Base-by-base conservation (phyloP, 2,329 filamentous ascomycete species). In the Didymella arachidicola region DNA sequence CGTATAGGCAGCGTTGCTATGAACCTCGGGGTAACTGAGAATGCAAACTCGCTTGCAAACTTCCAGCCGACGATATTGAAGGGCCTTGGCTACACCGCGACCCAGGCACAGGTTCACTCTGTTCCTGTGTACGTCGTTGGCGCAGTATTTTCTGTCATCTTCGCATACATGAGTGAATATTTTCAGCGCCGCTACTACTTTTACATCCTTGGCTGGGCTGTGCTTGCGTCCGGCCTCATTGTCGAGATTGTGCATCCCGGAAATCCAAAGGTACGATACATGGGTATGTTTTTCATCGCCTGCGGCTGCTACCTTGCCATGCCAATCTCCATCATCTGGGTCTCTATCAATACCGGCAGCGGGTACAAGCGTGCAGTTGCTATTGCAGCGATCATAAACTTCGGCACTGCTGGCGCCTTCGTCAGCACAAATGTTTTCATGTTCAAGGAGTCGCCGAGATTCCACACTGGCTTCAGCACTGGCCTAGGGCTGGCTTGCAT, bases 331-430 rank as follows among this genome's bases (percentile, higher is more conserved):
- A 69, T 87, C 32, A 81, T 81, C 8, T 87, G 84, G 85, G 82
- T 81, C 0, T 77, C 86, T 25, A 86, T 87, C 65, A 87, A 80
- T 76, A 69, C 62, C 64, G 66, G 64, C 1, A 68, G 63, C 25
- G 71, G 70, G 3, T 77, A 70, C 30, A 69, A 72, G 42, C 67
- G 66, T 7, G 59, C 65, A 1, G 65, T 68, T 7, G 62, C 65
- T 18, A 62, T 72, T 6, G 60, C 59, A 0, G 53, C 54, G 1
- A 71, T 75, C 10, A 65, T 73, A 38, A 65, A 65, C 19, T 71
- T 87, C 2, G 84, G 84, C 2, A 86, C 82, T 1, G 75, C 82
- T 2, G 84, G 84, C 7, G 83, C 84, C 1, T 84, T 87, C 38
- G 75, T 87, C 2, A 82, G 84, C 27, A 83, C 66, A 0, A 73